phyloP scores from a whole-genome alignment of 2,329 filamentous ascomycete species.

The Talaromyces marneffei region DNA sequence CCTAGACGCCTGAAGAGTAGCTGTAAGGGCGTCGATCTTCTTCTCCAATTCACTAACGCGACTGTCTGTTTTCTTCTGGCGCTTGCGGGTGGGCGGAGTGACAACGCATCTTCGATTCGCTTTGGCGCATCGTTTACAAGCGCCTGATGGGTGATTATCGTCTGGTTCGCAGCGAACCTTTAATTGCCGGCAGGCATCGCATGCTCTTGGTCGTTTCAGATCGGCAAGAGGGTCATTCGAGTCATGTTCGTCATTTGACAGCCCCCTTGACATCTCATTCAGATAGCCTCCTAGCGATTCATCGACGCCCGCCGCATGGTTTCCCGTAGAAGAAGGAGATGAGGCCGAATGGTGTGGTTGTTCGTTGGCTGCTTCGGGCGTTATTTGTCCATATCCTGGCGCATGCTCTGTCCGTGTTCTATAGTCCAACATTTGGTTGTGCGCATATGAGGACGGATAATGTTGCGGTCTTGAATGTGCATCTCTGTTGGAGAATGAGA shows the following conservation, averaged over 20 bases:
- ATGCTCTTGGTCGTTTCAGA: constrained; percentile 63
- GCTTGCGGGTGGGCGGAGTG: constrained; percentile 68
- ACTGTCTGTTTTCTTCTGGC: constrained; percentile 87
- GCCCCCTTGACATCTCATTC: constrained; percentile 11
- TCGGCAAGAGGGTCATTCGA: constrained; percentile 37
- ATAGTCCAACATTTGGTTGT: neutral
- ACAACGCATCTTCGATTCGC: constrained; percentile 71
- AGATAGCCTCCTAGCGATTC: constrained; percentile 3
- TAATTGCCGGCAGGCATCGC: constrained; percentile 67
- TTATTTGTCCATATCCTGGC: constrained; percentile 18
- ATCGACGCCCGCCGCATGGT: constrained; percentile 11
- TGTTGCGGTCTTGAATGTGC: constrained; percentile 13
- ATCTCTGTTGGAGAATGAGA: constrained; percentile 8
- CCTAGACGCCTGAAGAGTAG: constrained; percentile 60
- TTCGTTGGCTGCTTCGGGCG: constrained; percentile 19
- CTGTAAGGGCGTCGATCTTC: constrained; percentile 84
- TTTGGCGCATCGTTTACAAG: constrained; percentile 73
- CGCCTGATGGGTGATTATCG: constrained; percentile 53
- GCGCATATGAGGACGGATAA: neutral
- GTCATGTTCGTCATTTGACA: constrained; percentile 15
- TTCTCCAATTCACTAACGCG: constrained; percentile 84
- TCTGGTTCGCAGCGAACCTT: constrained; percentile 85
- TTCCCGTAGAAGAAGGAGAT: constrained; percentile 15
- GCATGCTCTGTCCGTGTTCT: neutral
- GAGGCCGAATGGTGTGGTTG: constrained; percentile 14